A percentile compares a stretch with the other conserved stretches of the same genome.
Evolutionary conservation across 208 protist genomes (phyloP).

Genomic region (Trichomonas vaginalis): DNA sequence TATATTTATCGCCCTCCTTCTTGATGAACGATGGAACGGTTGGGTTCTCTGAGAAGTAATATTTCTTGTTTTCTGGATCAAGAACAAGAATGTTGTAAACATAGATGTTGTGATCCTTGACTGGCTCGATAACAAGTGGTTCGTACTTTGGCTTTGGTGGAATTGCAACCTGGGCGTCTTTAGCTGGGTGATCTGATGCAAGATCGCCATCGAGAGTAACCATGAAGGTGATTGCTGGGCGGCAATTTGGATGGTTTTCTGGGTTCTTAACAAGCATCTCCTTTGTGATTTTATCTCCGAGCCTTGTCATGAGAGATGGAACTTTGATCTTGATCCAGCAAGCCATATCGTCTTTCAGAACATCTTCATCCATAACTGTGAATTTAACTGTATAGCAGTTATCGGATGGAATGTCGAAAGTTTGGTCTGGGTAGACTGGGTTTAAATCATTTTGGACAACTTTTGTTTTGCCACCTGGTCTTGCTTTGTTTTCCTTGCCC

Average conservation of each 20-base stretch:
- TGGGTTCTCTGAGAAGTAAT: not conserved
- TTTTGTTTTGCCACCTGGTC: not conserved
- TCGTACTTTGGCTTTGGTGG: not conserved
- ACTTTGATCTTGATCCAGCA: not conserved
- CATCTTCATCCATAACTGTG: not conserved
- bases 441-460: not conserved
- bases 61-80: not conserved
- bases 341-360: not conserved
- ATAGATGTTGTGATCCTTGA: not conserved
- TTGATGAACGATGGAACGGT: not conserved
- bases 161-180: not conserved
- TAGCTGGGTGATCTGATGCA: not conserved
- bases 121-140: not conserved
- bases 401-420: not conserved
- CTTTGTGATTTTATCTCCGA: not conserved
- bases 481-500: not conserved
- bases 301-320: not conserved
- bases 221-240: not conserved
- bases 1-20: not conserved
- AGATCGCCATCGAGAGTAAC: not conserved
- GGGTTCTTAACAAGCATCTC: not conserved
- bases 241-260: not conserved
- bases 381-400: not conserved
- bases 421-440: not conserved
- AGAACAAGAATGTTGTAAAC: not conserved